These are phyloP conservation scores for Xylariaceae sp. DNA, from an alignment of 2,329 filamentous ascomycete species.

Conservation along the genomic window DNA sequence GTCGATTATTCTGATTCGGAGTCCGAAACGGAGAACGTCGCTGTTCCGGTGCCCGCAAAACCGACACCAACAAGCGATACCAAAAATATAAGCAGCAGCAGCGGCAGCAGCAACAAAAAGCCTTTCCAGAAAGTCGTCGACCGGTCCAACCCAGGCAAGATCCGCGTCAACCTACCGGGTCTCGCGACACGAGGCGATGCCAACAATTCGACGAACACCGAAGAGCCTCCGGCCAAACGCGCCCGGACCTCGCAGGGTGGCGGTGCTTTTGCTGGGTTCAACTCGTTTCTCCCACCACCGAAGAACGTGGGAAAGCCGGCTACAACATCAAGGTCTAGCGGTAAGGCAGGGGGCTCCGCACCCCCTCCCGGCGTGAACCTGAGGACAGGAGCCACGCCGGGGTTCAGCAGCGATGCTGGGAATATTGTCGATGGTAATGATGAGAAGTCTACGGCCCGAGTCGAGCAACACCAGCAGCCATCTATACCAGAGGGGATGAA, in stretches of 20 bases:
- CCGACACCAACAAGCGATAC: constrained; percentile 13
- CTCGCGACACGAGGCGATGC: constrained; percentile 19
- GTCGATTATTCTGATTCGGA: constrained; percentile 82
- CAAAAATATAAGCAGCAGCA: too few species aligned
- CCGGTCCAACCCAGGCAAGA: constrained; percentile 74
- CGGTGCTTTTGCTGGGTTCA: constrained; percentile 73
- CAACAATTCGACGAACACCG: constrained; percentile 30
- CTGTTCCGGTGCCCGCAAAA: constrained; percentile 30
- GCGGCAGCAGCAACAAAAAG: constrained; percentile 53
- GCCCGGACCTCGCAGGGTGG: constrained; percentile 47
- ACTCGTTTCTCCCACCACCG: constrained; percentile 78
- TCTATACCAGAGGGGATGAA: constrained; percentile 52
- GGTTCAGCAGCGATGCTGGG: constrained; percentile 61
- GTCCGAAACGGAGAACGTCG: constrained; percentile 54
- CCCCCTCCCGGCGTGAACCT: constrained; percentile 60
- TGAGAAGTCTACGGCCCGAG: too few species aligned
- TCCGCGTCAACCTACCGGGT: constrained; percentile 69
- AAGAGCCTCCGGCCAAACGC: constrained; percentile 65
- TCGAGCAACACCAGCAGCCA: too few species aligned
- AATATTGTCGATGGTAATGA: too few species aligned
- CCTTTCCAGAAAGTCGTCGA: constrained; percentile 76
- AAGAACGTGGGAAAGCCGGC: constrained; percentile 51
- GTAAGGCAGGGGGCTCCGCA: constrained; percentile 30
- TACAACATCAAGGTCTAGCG: constrained; percentile 27
- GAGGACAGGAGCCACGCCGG: constrained; percentile 78